Evolutionary conservation across 2,329 filamentous ascomycete genomes (phyloP).

Genomic region (Paecilomyces sp.): DNA sequence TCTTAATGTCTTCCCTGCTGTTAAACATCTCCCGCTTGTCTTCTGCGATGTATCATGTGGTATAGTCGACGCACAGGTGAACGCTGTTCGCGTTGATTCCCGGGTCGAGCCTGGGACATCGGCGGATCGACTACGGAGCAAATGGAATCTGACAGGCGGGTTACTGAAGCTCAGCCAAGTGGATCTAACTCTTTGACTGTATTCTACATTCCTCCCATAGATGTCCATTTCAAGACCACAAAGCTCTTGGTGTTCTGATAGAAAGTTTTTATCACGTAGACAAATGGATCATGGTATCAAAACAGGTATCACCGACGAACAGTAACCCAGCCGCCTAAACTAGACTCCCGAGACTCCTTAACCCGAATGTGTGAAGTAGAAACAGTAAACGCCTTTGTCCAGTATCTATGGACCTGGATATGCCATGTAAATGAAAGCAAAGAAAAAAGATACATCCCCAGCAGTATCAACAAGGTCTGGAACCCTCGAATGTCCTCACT

Average conservation of each 20-base stretch:
- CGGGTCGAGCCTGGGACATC: background rate
- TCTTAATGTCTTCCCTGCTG: background rate
- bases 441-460: background rate
- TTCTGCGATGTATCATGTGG: slow-evolving; percentile 19
- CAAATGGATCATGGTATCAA: background rate
- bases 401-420: background rate
- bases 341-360: background rate
- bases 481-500: background rate
- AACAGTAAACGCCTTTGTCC: background rate
- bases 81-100: background rate
- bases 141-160: background rate
- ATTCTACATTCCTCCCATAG: slow-evolving; percentile 1
- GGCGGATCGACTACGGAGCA: background rate
- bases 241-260: background rate
- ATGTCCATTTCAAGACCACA: background rate
- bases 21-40: slow-evolving; percentile 1
- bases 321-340: background rate
- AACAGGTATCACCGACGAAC: background rate
- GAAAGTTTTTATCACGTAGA: background rate
- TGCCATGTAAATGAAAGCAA: background rate
- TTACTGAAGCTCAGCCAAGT: background rate
- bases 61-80: slow-evolving; percentile 19
- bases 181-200: background rate
- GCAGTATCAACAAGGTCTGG: background rate
- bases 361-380: background rate